Conservation (phyloP, 2,329 filamentous ascomycete species). For the Neonectria neomacrospora region DNA sequence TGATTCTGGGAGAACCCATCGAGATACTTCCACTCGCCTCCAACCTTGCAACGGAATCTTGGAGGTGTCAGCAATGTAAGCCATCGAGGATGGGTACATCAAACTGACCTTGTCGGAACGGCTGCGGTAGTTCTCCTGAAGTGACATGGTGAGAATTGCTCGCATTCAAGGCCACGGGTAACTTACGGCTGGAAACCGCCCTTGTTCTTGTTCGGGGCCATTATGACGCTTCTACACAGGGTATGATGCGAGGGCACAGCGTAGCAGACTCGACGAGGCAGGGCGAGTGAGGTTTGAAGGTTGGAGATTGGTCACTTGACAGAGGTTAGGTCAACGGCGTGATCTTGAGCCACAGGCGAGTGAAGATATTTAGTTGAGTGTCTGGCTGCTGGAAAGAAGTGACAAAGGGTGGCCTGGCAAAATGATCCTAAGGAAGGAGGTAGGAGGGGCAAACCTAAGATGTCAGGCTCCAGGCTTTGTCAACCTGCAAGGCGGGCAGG, state of each 20-base stretch:
- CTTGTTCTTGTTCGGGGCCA: slow-evolving; percentile 29
- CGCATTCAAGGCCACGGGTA: no score
- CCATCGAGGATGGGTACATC: no score
- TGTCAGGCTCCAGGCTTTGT: not conserved
- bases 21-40: slow-evolving; percentile 51
- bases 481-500: not conserved
- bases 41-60: slow-evolving; percentile 51
- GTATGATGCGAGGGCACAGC: not conserved
- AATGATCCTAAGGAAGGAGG: not conserved
- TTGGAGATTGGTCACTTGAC: not conserved
- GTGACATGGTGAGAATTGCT: not conserved
- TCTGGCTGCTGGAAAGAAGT: not conserved
- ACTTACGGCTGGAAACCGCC: slow-evolving; percentile 32
- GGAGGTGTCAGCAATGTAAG: slow-evolving; percentile 7
- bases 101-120: slow-evolving; percentile 26
- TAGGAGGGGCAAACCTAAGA: not conserved
- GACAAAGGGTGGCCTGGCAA: not conserved
- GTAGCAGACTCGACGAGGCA: not conserved
- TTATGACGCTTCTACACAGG: not conserved
- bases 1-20: slow-evolving; percentile 49
- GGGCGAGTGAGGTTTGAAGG: not conserved
- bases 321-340: not conserved
- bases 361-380: not conserved
- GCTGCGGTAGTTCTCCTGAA: slow-evolving; percentile 18
- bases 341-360: not conserved